Percentiles rank a stretch among this genome's conserved stretches.
Evolutionary conservation across 495 filamentous ascomycete species (phyloP).

Genomic region (Pseudotulostoma volvatum): DNA sequence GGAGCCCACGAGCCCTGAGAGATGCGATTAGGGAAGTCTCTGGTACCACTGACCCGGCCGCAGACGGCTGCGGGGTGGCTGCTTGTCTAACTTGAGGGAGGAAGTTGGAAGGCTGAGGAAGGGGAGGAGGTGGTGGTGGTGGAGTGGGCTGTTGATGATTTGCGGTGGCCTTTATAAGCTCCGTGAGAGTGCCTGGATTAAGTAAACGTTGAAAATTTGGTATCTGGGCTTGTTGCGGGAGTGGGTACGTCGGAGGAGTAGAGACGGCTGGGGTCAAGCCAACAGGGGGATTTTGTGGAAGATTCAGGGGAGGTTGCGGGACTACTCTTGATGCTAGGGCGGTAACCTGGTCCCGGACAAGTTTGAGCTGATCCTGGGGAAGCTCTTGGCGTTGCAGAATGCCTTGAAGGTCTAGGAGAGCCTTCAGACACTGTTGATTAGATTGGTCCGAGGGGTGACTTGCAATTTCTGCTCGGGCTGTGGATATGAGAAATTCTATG

Average conservation of each 20-base stretch:
- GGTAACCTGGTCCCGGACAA: conserved; percentile 64
- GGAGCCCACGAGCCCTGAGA: conserved; percentile 29
- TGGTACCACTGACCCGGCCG: conserved; percentile 3
- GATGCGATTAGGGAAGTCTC: conserved; percentile 33
- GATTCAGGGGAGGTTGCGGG: conserved; percentile 10
- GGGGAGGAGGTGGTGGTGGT: conserved; percentile 21
- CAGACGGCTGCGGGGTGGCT: conserved; percentile 17
- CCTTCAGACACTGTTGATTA: conserved; percentile 62
- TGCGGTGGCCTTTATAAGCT: conserved; percentile 32
- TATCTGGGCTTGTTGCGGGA: conserved; percentile 18
- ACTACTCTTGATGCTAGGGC: conserved; percentile 33
- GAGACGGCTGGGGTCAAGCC: conserved; percentile 1
- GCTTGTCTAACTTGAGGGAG: conserved; percentile 11
- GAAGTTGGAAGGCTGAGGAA: conserved; percentile 17
- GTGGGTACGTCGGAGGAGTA: conserved; percentile 18
- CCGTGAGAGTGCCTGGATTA: conserved; percentile 32
- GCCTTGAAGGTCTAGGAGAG: conserved; percentile 68
- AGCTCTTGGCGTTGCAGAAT: conserved; percentile 66
- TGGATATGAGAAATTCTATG: conserved; percentile 55
- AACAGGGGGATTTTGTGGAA: conserved; percentile 14
- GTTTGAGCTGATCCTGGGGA: conserved; percentile 60
- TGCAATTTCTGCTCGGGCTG: conserved; percentile 53
- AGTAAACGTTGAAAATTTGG: conserved; percentile 25
- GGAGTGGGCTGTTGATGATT: conserved; percentile 26
- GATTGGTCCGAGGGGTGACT: conserved; percentile 54